A percentile compares a stretch with the other conserved stretches of the same genome.
phyloP scores from a whole-genome alignment of 2,329 filamentous ascomycete genomes.

The Trichoderma arundinaceum region DNA sequence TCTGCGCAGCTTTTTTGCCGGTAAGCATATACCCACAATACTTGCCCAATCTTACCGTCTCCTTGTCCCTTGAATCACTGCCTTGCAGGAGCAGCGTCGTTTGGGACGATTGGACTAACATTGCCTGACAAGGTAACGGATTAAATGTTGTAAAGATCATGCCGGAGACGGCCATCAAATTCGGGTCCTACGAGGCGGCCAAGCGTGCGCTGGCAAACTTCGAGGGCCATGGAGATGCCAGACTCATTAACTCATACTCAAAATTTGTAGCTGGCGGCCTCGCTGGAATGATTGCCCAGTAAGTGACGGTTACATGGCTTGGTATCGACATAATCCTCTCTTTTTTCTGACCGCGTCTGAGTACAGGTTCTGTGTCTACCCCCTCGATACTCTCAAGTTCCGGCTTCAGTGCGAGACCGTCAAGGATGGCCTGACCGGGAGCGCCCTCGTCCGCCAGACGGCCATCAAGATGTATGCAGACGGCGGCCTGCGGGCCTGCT shows the following conservation, averaged over 20 bases:
- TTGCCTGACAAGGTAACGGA: constrained; percentile 73
- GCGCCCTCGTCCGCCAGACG: constrained; percentile 80
- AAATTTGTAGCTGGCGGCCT: constrained; percentile 91
- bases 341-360: constrained; percentile 36
- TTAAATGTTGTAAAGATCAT: constrained; percentile 97
- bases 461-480: constrained; percentile 84
- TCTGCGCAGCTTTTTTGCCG: constrained; percentile 87
- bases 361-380: constrained; percentile 84
- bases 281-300: constrained; percentile 94
- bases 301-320: constrained; percentile 30
- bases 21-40: constrained; percentile 55
- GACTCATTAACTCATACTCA: constrained; percentile 78
- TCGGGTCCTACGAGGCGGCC: constrained; percentile 94
- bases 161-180: constrained; percentile 98
- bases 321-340: no score
- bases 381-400: constrained; percentile 82
- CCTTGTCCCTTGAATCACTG: not conserved
- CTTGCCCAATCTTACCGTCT: no score
- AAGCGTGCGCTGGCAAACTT: constrained; percentile 85
- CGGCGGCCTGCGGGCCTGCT: constrained; percentile 77
- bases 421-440: constrained; percentile 80
- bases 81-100: not conserved
- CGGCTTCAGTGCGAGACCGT: constrained; percentile 94
- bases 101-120: not conserved
- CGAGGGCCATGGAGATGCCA: constrained; percentile 86